Evolutionary conservation across 768 basidiomycete species (phyloP), one percentile per base, ranked within the genome.

Genomic region (Nidularia sp.): DNA sequence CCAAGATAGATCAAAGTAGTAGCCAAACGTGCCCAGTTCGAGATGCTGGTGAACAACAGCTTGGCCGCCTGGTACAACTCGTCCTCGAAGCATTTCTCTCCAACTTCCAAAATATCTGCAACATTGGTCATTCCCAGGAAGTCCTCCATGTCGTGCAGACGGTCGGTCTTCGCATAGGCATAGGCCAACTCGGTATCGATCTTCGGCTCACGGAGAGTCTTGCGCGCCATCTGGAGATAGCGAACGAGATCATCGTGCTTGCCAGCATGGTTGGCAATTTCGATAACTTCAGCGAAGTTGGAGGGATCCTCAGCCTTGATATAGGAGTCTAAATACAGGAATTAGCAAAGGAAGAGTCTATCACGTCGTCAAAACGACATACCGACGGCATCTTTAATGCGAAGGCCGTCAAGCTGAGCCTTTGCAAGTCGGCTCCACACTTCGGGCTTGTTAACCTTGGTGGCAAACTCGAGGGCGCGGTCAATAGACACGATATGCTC

Each of bases 51-150:
- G 77, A 99, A 99, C 45, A 99, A 76, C 4, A 99, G 70, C 73
- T 96, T 97, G 33, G 96, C 90, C 46, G 97, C 97, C 61, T 98
- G 93, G 69, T 98, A 99, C 31, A 99, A 77, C 64, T 93, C 93
- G 55, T 98, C 97, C 63, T 98, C 93, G 74, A 99, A 99, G 65
- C 95, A 98, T 70, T 98, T 98, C 78, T 99, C 97, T 67, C 97
- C 97, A 50, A 98, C 97, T 58, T 92, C 90, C 18, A 99, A 78
- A 48, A 98, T 77, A 64, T 99, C 97, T 4, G 97, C 97, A 45
- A 99, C 97, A 58, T 99, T 99, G 43, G 97, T 99, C 90, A 98
- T 96, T 22, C 80, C 80, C 58, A 99, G 75, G 83, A 99, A 99
- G 72, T 99, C 97, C 63, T 99, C 97, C 97, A 98, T 98, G 64